Base-by-base conservation (phyloP, 805 yeast genomes). In the Spathaspora hagerdaliae region DNA sequence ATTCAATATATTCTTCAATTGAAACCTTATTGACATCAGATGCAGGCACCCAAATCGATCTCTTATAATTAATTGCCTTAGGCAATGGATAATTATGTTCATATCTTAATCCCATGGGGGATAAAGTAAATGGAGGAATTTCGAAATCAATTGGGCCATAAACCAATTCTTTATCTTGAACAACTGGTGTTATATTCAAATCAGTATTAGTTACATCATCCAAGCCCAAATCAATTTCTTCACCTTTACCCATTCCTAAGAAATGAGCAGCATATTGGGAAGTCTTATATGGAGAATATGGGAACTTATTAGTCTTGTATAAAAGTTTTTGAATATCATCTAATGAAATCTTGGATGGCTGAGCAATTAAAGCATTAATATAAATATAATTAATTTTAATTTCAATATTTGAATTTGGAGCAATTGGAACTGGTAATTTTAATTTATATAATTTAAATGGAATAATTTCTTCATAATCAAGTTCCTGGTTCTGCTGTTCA, bases 41-140 rank as follows among this genome's bases (percentile, higher is more conserved):
- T 51, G 90, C 96, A 2, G 97, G 92, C 42, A 91, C 71, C 97
- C 98, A 92, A 42, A 87, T 63, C 40, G 85, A 86, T 60, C 97
- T 79, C 47, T 78, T 71, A 49, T 89, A 73, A 47, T 69, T 73
- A 51, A 75, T 72, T 24, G 82, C 86, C 51, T 77, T 75, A 14
- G 82, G 67, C 45, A 89, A 57, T 11, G 97, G 95, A 19, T 65
- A 55, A 53, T 82, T 81, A 64, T 79, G 87, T 46, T 77, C 79
- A 67, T 78, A 91, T 33, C 79, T 64, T 32, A 90, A 60, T 2
- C 78, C 74, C 59, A 84, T 59, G n/a, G 80, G 76, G 19, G 65
- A 55, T 29, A 66, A 55, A 0, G 78, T 63, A 53, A 69, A 77
- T 2, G 91, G 77, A 27, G 60, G 64, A 38, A 81, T 63, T 47